These are phyloP conservation scores for Metschnikowia henanensis DNA, from an alignment of 805 yeast species.

Conservation along the genomic window DNA sequence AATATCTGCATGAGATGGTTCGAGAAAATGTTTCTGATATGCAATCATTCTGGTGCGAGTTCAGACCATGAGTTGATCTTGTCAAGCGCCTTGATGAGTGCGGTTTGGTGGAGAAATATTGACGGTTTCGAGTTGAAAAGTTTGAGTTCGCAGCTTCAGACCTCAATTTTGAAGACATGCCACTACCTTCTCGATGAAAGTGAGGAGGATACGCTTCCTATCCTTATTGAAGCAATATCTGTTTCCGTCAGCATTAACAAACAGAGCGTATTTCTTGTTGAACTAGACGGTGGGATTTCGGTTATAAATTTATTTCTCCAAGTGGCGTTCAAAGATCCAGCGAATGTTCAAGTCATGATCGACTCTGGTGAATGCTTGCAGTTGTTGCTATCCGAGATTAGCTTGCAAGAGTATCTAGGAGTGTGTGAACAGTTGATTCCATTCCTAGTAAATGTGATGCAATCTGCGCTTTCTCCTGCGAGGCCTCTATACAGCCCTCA, in stretches of 20 bases:
- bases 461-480: slow-evolving; percentile 22
- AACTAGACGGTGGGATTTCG: slow-evolving; percentile 20
- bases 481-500: slow-evolving; percentile 57
- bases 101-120: slow-evolving; percentile 46
- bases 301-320: slow-evolving; percentile 58
- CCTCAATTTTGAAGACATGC: slow-evolving; percentile 39
- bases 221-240: slow-evolving; percentile 69
- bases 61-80: slow-evolving; percentile 20
- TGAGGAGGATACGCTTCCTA: slow-evolving; percentile 77
- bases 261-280: slow-evolving; percentile 12
- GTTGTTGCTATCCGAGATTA: slow-evolving; percentile 51
- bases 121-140: slow-evolving; percentile 7
- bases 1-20: slow-evolving; percentile 31
- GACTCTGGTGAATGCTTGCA: slow-evolving; percentile 72
- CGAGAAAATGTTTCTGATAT: slow-evolving; percentile 6
- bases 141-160: slow-evolving; percentile 29
- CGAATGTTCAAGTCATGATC: slow-evolving; percentile 66
- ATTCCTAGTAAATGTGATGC: slow-evolving; percentile 38
- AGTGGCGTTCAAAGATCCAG: slow-evolving; percentile 70
- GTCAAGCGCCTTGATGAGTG: slow-evolving; percentile 48
- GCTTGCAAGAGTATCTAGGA: slow-evolving; percentile 42
- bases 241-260: slow-evolving; percentile 47
- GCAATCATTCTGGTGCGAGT: not conserved
- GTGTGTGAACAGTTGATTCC: slow-evolving; percentile 58
- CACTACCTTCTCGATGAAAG: slow-evolving; percentile 54